Evolutionary conservation across 129 eudicot genomes (phyloP), one percentile per base, ranked within the genome.

Genomic region (Smallanthus sonchifolius): DNA sequence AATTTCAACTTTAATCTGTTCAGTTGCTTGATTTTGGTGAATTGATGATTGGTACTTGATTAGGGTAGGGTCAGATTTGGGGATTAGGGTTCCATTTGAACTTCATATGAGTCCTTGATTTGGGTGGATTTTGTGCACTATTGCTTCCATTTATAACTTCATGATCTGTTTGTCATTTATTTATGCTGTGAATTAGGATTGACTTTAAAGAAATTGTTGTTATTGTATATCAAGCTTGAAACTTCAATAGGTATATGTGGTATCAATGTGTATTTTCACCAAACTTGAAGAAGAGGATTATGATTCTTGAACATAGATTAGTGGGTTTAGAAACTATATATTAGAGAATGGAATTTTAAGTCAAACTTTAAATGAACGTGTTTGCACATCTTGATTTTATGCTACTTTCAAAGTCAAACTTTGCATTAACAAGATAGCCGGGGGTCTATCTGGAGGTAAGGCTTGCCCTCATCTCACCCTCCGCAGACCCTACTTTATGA

Each of bases 61-160:
- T 6, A n/a, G 30, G 54, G 32, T 48, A 40, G 45, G 45, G 48
- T 45, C 56, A 76, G 69, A 51, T 45, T 75, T 72, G 72, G 34
- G 20, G 64, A 40, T 73, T 67, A 34, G 64, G 75, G 80, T 49
- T 44, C 4, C 14, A 15, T 78, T 74, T 72, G 5, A 79, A 65
- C 66, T 65, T 40, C 39, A 36, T 70, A 62, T 38, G 71, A 15
- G 28, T 65, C 68, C 49, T 75, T 48, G 79, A 76, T 67, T 75
- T 47, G 45, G 11, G 39, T 20, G 4, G 63, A 61, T 49, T 10
- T 6, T 52, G 10, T 52, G 60, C 7, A 9, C 4, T 52, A 17
- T 17, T 52, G 60, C 60, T 52, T 0, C 13, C 10, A 7, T 52
- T 52, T 52, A 24, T 24, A 24, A 24, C 30, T 35, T 40, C 17